These are phyloP conservation scores for Persicaria maculosa DNA, from an alignment of 148 eudicot genomes.

Conservation along the genomic window DNA sequence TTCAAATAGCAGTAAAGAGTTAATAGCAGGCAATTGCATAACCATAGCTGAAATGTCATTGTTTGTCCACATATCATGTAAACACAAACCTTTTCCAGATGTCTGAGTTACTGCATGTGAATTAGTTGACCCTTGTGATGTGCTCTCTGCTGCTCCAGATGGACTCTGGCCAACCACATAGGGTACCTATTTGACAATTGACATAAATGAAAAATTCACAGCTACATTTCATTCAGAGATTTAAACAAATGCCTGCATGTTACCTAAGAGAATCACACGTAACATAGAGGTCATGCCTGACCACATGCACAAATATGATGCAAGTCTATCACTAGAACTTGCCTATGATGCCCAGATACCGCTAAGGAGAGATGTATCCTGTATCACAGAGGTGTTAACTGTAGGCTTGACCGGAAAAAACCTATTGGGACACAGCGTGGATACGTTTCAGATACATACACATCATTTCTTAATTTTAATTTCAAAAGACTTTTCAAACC, in stretches of 20 bases:
- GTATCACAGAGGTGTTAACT: no score
- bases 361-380: no score
- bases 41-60: background rate
- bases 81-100: slow-evolving; percentile 38
- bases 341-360: no score
- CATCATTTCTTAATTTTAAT: no score
- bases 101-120: slow-evolving; percentile 39
- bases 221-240: background rate
- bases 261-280: background rate
- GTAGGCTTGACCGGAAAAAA: no score
- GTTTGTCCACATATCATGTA: background rate
- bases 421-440: no score
- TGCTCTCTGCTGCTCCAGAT: slow-evolving; percentile 40
- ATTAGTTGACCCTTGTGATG: slow-evolving; percentile 43
- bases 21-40: background rate
- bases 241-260: background rate
- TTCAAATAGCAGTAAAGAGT: background rate
- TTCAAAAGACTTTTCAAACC: no score
- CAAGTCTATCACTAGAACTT: background rate
- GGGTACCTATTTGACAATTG: slow-evolving; percentile 33
- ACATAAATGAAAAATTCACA: background rate
- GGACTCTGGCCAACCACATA: slow-evolving; percentile 43
- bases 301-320: background rate
- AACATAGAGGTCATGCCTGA: background rate
- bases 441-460: no score